Evolutionary conservation across 306 rosid species (phyloP), one percentile per base, ranked within the genome.

Genomic region (Adenanthera pavonina): DNA sequence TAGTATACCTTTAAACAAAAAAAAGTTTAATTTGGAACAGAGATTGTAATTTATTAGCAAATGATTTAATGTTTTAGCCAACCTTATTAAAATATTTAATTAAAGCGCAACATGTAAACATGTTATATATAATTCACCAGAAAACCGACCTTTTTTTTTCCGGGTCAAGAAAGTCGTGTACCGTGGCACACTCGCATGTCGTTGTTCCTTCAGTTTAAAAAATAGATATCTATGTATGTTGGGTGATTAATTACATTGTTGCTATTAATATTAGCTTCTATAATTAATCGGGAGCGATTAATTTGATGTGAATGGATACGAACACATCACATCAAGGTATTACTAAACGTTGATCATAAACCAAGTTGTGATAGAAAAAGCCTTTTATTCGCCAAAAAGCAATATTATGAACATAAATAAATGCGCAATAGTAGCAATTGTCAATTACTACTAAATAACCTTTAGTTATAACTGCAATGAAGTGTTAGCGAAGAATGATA

Each of bases 391-490:
- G 13, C 17, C 2, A 1, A n/a, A 53, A 52, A 56, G n/a, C 25
- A 25, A 61, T 73, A 51, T 59, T 72, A 2, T 72, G 14, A 17
- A 33, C 40, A 35, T 72, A 71, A 49, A 60, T 72, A 70, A 48
- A 54, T 17, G 17, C 48, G 33, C n/a, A 79, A 80, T 43, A n/a
- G 14, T 43, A 7, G 30, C 59, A 49, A n/a, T 72, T 35, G 16
- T 7, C 66, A 20, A 2, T 30, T 71, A 30, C 9, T 53, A 56
- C 33, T 60, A 25, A 25, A 25, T 64, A 59, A 15, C 34, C 20
- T 69, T 79, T 59, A 46, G 52, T 71, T 72, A 47, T 19, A 25
- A 38, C 36, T 53, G 52, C 35, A 76, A 56, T 69, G 56, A 69
- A 69, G 80, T 68, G 34, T 47, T 14, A 53, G 5, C 46, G 34